Percentiles rank a stretch among this genome's conserved stretches.
Conservation (phyloP, 306 rosid species). For the Quercus dentata region DNA sequence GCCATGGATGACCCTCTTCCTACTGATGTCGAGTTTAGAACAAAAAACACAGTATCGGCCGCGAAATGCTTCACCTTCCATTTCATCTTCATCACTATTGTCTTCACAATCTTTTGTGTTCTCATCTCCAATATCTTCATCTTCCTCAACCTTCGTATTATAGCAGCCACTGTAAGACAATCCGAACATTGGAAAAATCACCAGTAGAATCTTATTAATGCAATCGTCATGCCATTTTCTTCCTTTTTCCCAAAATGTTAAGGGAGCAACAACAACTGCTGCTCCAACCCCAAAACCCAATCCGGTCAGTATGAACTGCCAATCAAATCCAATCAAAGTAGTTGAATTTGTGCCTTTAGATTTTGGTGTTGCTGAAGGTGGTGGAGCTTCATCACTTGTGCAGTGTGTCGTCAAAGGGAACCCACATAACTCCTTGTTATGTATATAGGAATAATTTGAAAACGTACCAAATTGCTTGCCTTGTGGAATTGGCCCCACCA, state of each 20-base stretch:
- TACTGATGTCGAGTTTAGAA: too few relatives aligned
- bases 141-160: conserved; percentile 30
- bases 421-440: conserved; percentile 31
- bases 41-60: too few relatives aligned
- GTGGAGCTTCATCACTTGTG: fast-evolving
- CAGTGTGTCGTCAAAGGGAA: conserved; percentile 7
- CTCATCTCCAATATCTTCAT: conserved; percentile 29
- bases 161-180: conserved; percentile 33
- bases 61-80: too few relatives aligned
- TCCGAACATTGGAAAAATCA: conserved; percentile 57
- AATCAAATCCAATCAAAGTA: conserved; percentile 33
- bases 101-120: conserved; percentile 8
- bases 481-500: conserved; percentile 21
- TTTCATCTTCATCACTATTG: neutral
- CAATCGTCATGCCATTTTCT: conserved; percentile 58
- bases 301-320: conserved; percentile 63
- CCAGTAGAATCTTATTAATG: conserved; percentile 48
- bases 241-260: conserved; percentile 62
- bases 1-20: too few relatives aligned
- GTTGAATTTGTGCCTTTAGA: neutral
- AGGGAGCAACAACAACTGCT: conserved; percentile 51
- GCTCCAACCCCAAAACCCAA: conserved; percentile 89
- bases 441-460: neutral
- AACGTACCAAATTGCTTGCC: conserved; percentile 22
- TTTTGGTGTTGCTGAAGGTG: neutral